Base-by-base conservation (phyloP, 2,329 filamentous ascomycete species). In the Exophiala mesophila region DNA sequence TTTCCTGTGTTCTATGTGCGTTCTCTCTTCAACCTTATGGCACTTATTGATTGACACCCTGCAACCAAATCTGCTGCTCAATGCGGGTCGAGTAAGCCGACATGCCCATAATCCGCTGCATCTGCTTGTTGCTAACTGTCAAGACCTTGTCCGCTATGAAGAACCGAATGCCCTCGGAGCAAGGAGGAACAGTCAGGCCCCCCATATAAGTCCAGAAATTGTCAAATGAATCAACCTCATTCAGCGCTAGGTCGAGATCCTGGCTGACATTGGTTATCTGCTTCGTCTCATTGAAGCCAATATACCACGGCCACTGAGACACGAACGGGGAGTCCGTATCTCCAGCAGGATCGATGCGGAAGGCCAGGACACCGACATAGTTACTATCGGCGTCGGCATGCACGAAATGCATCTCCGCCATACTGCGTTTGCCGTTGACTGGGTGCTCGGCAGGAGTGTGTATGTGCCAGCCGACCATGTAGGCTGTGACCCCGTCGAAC, bases 141-240 rank as follows among this genome's bases (percentile, higher is more conserved):
- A 73, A 38, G 15, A 63, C 61, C 8, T 19, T n/a, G 10, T 24
- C 16, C 5, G 38, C 38, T 12, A 40, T 34, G 31, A 75, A 59
- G 66, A 75, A 79, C 5, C 59, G 64, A 19, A 80, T 64, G 19
- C 70, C 70, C 59, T 80, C 76, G 10, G 67, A 65, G 62, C 78
- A 81, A 3, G 78, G 78, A 15, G 78, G 78, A 0, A 77, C 80
- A 28, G 78, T 81, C 33, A 82, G 65, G 10, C 75, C 78, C 13
- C 78, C 77, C 5, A 59, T 58, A 63, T 81, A 81, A 44, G 67
- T 64, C 50, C 66, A 69, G 39, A 75, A 58, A 4, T 40, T 24
- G 13, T 33, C 20, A 24, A 40, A 40, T 13, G 15, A n/a, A 12
- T 23, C 16, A 13, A 40, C 38, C n/a, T 34, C 38, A 23, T n/a